Percentiles rank a stretch among this genome's conserved stretches.
Evolutionary conservation across 805 yeast genomes (phyloP).

Genomic region (Yarrowia sp.): DNA sequence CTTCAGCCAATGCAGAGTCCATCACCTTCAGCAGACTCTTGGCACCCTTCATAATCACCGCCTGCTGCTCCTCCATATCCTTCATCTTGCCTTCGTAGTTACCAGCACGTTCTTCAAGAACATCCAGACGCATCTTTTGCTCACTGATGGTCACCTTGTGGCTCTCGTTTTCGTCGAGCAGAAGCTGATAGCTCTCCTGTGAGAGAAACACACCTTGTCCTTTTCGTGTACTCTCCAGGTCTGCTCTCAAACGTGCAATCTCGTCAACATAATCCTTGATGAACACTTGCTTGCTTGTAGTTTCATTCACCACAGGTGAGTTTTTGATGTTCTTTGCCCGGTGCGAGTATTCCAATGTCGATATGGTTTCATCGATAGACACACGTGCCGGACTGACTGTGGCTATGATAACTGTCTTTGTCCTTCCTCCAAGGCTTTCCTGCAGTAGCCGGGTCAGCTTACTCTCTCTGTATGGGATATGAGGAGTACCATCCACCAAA

Average conservation of each 20-base stretch:
- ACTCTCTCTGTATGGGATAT: conserved; percentile 85
- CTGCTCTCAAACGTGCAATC: conserved; percentile 63
- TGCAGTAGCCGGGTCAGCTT: conserved; percentile 77
- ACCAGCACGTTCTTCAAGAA: conserved; percentile 55
- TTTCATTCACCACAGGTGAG: conserved; percentile 68
- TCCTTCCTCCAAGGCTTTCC: conserved; percentile 84
- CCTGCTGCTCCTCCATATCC: conserved; percentile 29
- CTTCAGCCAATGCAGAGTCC: conserved; percentile 29
- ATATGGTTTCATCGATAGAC: conserved; percentile 80
- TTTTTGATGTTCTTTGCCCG: conserved; percentile 81
- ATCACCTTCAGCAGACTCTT: background rate
- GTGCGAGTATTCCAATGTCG: conserved; percentile 84
- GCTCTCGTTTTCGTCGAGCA: conserved; percentile 58
- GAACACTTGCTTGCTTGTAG: conserved; percentile 64
- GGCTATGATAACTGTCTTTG: conserved; percentile 84
- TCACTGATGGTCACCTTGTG: conserved; percentile 58
- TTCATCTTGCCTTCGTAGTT: conserved; percentile 23
- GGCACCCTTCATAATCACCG: conserved; percentile 4
- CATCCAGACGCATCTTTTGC: conserved; percentile 56
- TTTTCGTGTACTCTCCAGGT: conserved; percentile 66
- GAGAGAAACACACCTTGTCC: conserved; percentile 73
- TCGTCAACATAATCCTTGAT: conserved; percentile 62
- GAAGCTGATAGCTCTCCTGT: conserved; percentile 55
- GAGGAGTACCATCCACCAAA: conserved; percentile 64
- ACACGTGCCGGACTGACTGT: conserved; percentile 82